These are phyloP conservation scores for Fusarium sp. DNA, from an alignment of 2,329 filamentous ascomycete genomes.

Conservation along the genomic window DNA sequence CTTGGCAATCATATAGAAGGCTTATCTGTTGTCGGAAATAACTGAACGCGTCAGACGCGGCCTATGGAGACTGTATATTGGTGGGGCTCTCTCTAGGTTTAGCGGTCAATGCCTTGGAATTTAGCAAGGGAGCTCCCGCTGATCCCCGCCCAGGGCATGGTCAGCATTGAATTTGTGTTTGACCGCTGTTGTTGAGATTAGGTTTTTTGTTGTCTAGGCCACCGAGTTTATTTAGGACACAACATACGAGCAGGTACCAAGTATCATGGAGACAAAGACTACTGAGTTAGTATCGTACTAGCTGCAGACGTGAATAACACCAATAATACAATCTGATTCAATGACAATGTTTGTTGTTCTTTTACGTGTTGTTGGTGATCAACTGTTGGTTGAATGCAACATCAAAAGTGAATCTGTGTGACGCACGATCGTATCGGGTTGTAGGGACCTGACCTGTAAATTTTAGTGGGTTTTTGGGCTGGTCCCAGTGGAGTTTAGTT, in stretches of 20 bases:
- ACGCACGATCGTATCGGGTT: conserved; percentile 30
- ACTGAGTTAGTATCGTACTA: not conserved
- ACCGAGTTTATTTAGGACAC: conserved; percentile 23
- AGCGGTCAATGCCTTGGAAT: conserved; percentile 35
- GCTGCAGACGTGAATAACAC: not conserved
- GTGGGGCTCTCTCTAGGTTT: conserved; percentile 13
- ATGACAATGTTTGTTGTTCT: not conserved
- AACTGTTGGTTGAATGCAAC: conserved; percentile 16
- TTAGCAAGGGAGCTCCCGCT: conserved; percentile 28
- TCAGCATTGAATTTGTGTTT: conserved; percentile 30
- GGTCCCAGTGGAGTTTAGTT: not conserved
- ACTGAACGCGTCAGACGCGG: conserved; percentile 15
- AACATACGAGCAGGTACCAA: not conserved
- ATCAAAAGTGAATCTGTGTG: conserved; percentile 24
- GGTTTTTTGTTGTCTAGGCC: conserved; percentile 33
- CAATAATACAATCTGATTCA: not conserved
- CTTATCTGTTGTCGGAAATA: conserved; percentile 2
- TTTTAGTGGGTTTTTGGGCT: not conserved
- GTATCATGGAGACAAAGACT: not conserved
- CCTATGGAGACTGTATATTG: not conserved
- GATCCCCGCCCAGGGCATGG: conserved; percentile 26
- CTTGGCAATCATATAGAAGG: not conserved
- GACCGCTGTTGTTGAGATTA: conserved; percentile 37
- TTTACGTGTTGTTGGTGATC: conserved; percentile 34
- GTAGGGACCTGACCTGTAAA: conserved; percentile 11